phyloP scores from a whole-genome alignment of 1,284 basidiomycete species.

The Cystobasidium pallidum region DNA sequence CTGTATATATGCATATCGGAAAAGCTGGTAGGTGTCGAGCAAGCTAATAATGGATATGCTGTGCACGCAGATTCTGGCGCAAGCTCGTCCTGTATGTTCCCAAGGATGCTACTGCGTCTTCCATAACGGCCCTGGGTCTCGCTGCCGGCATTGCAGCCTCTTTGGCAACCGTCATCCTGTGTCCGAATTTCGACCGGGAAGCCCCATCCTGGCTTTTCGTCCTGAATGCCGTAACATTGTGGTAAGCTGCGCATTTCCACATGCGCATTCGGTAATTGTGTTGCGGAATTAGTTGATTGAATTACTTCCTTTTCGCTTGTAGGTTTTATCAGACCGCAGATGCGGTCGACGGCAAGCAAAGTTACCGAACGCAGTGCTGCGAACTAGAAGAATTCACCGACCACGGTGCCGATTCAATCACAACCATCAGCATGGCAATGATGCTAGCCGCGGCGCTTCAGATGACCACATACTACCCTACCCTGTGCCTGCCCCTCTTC shows the following conservation, averaged over 20 bases:
- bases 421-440: slow-evolving; percentile 34
- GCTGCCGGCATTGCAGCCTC: slow-evolving; percentile 24
- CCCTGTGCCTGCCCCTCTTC: slow-evolving; percentile 16
- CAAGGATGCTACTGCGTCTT: slow-evolving; percentile 6
- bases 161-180: slow-evolving; percentile 9
- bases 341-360: slow-evolving; percentile 38
- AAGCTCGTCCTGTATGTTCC: slow-evolving; percentile 26
- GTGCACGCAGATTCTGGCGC: slow-evolving; percentile 32
- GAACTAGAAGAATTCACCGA: slow-evolving; percentile 43
- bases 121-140: slow-evolving; percentile 19
- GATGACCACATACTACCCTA: slow-evolving; percentile 22
- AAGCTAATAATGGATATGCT: no score
- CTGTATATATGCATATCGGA: no score
- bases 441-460: slow-evolving; percentile 29
- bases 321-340: slow-evolving; percentile 39
- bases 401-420: slow-evolving; percentile 34
- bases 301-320: background rate
- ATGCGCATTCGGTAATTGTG: no score
- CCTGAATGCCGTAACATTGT: slow-evolving; percentile 23
- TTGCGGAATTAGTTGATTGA: no score
- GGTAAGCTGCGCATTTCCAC: background rate
- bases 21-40: background rate
- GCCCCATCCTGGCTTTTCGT: slow-evolving; percentile 35
- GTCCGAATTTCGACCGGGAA: slow-evolving; percentile 21
- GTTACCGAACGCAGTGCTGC: slow-evolving; percentile 39